Evolutionary conservation across 306 rosid species (phyloP).

Genomic region (Oxytropis ochrocephala): DNA sequence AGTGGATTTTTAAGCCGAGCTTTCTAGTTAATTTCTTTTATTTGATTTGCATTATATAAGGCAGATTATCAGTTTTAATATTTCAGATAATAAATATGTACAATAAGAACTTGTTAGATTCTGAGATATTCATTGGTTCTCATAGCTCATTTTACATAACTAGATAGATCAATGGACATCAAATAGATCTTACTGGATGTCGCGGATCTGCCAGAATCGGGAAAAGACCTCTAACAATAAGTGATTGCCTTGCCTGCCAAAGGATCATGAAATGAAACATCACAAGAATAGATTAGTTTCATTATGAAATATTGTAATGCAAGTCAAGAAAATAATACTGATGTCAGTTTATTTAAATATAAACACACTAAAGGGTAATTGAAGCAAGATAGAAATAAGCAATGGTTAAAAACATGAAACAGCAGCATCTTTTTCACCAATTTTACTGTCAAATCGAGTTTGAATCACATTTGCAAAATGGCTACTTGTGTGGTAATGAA

Average conservation of each 20-base stretch:
- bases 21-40: neutral
- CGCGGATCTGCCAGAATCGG: conserved; percentile 96
- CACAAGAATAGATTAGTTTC: conserved; percentile 5
- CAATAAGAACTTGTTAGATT: neutral
- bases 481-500: neutral
- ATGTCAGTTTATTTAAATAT: neutral
- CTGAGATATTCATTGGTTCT: neutral
- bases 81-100: neutral
- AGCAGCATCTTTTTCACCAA: neutral
- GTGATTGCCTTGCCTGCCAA: conserved; percentile 87
- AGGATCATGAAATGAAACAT: neutral
- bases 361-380: neutral
- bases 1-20: neutral
- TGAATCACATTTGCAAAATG: neutral
- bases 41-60: neutral
- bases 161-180: conserved; percentile 2
- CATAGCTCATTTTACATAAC: neutral
- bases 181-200: conserved; percentile 66
- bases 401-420: neutral
- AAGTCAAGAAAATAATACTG: neutral
- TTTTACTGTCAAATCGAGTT: neutral
- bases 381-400: neutral
- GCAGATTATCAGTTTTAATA: neutral
- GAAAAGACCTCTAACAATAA: conserved; percentile 83
- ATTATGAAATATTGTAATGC: neutral